A percentile compares a stretch with the other conserved stretches of the same genome.
Conservation (phyloP, 257 asterid species). For the Solanum ahanhuiri region DNA sequence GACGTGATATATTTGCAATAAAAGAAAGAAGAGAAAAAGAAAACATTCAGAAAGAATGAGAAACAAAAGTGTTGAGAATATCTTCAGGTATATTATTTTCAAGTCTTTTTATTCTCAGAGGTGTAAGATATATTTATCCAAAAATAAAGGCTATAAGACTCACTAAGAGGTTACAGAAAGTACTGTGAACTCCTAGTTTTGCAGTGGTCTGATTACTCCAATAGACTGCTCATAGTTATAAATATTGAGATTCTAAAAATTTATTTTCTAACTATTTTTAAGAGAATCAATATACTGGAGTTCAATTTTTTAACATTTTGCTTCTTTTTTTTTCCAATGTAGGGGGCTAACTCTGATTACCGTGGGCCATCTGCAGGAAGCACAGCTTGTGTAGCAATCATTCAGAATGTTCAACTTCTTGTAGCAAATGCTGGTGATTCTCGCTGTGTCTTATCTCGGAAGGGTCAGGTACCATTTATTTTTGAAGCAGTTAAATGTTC, state of each 20-base stretch:
- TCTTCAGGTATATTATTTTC: background rate
- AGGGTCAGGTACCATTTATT: slow-evolving; percentile 51
- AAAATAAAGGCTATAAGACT: background rate
- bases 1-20: background rate
- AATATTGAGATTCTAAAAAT: background rate
- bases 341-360: slow-evolving; percentile 47
- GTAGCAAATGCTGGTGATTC: slow-evolving; percentile 99
- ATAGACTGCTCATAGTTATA: background rate
- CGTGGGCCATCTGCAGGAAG: slow-evolving; percentile 77
- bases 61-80: background rate
- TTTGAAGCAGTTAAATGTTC: background rate
- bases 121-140: background rate
- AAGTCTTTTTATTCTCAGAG: background rate
- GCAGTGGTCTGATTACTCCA: background rate
- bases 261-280: background rate
- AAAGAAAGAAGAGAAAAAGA: background rate
- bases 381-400: slow-evolving; percentile 82
- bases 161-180: background rate
- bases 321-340: slow-evolving; percentile 2
- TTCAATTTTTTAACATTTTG: background rate
- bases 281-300: background rate
- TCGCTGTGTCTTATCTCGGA: slow-evolving; percentile 74
- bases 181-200: background rate
- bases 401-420: slow-evolving; percentile 40
- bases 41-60: background rate